Evolutionary conservation across 495 filamentous ascomycete species (phyloP).

Genomic region (Penicillium canariense): DNA sequence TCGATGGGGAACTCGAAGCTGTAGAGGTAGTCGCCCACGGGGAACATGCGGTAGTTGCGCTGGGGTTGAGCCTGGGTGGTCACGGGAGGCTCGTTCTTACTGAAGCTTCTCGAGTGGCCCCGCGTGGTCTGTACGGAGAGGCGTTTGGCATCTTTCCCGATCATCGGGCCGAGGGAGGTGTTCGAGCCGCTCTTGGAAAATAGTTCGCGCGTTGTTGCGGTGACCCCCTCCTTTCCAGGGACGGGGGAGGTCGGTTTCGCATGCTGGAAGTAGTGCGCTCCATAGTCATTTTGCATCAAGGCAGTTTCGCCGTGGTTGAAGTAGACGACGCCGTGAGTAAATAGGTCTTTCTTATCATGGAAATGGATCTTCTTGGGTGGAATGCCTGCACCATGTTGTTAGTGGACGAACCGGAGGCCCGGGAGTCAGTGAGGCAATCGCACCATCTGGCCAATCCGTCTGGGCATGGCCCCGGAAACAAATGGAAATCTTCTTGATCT

Average conservation of each 20-base stretch:
- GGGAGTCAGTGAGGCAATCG: constrained; percentile 2
- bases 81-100: constrained; percentile 67
- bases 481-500: constrained; percentile 90
- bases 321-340: constrained; percentile 47
- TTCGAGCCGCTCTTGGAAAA: constrained; percentile 40
- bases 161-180: constrained; percentile 38
- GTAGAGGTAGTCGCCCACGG: constrained; percentile 89
- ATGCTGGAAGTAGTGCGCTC: constrained; percentile 44
- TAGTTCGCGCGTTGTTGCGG: constrained; percentile 40
- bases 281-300: constrained; percentile 65
- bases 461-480: constrained; percentile 81
- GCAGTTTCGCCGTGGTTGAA: constrained; percentile 54
- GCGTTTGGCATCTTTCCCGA: constrained; percentile 53
- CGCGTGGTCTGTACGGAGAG: constrained; percentile 78
- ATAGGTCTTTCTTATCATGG: constrained; percentile 67
- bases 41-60: constrained; percentile 87
- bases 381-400: constrained; percentile 57
- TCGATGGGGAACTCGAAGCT: constrained; percentile 94
- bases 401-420: background rate
- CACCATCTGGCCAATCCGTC: constrained; percentile 97
- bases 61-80: constrained; percentile 63
- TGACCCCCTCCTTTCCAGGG: constrained; percentile 48
- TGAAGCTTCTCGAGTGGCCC: constrained; percentile 76
- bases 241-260: constrained; percentile 40
- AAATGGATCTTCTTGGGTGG: constrained; percentile 83